These are phyloP conservation scores for Boletus sp. DNA, from an alignment of 768 basidiomycete genomes.

Conservation along the genomic window DNA sequence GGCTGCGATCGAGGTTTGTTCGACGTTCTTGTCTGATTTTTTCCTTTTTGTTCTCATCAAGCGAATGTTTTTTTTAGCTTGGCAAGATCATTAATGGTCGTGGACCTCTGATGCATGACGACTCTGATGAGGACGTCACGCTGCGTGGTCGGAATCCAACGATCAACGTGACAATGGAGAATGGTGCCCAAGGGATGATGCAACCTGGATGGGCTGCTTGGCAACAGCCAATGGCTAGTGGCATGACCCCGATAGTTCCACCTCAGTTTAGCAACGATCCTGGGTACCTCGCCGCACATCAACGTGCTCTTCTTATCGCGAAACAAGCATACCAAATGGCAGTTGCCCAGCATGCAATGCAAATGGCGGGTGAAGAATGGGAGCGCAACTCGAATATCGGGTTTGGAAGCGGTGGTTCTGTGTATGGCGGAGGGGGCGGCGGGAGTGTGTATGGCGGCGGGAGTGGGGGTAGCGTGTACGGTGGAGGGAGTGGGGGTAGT, in stretches of 20 bases:
- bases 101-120: conserved; percentile 56
- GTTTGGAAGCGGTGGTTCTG: conserved; percentile 36
- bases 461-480: conserved; percentile 31
- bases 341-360: conserved; percentile 88
- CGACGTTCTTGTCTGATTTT: not conserved
- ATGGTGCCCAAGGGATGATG: conserved; percentile 25
- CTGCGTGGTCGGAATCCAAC: conserved; percentile 18
- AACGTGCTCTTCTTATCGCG: conserved; percentile 82
- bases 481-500: conserved; percentile 39
- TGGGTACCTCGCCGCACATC: conserved; percentile 67
- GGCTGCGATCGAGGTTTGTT: conserved; percentile 76
- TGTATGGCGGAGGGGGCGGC: conserved; percentile 36
- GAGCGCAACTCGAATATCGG: conserved; percentile 67
- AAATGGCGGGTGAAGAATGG: conserved; percentile 88
- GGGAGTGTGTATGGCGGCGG: conserved; percentile 48
- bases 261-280: conserved; percentile 49
- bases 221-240: conserved; percentile 27
- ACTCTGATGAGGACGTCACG: conserved; percentile 40
- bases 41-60: conserved; percentile 1
- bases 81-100: conserved; percentile 86
- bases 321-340: conserved; percentile 91
- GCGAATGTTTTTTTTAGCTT: conserved; percentile 43
- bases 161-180: conserved; percentile 38
- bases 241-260: conserved; percentile 35
- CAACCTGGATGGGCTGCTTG: conserved; percentile 34